Evolutionary conservation across 164 flowering plant species (phyloP).

Genomic region (Vitis riparia): DNA sequence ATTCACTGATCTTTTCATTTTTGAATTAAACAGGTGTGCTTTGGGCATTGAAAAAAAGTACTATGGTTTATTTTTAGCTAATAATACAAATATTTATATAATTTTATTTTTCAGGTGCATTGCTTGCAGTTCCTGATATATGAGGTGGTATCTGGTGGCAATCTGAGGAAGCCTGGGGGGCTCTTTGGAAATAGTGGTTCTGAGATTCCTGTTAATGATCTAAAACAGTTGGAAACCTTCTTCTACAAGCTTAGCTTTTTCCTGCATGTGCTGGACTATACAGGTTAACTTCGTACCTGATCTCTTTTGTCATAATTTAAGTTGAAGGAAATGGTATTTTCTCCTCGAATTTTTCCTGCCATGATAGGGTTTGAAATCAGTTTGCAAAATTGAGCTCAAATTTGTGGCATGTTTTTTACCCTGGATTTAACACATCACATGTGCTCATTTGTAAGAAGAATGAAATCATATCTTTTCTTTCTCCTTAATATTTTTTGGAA

Average conservation of each 20-base stretch:
- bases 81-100: not conserved
- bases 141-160: constrained; percentile 98
- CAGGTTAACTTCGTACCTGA: constrained; percentile 51
- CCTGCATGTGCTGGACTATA: constrained; percentile 84
- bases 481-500: too few relatives aligned
- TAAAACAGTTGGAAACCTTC: constrained; percentile 91
- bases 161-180: constrained; percentile 91
- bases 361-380: too few relatives aligned
- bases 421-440: too few relatives aligned
- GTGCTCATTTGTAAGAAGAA: too few relatives aligned
- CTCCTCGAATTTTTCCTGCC: too few relatives aligned
- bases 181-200: constrained; percentile 87
- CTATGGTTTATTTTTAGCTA: not conserved
- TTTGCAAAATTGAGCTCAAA: too few relatives aligned
- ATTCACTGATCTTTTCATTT: too few relatives aligned
- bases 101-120: constrained; percentile 61
- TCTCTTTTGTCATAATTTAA: not conserved
- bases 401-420: too few relatives aligned
- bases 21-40: not conserved
- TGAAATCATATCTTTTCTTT: too few relatives aligned
- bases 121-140: constrained; percentile 95
- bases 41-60: not conserved
- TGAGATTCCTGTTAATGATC: constrained; percentile 80
- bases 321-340: too few relatives aligned
- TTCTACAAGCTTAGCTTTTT: constrained; percentile 98